These are phyloP conservation scores for Flaveria trinervia DNA, from an alignment of 129 eudicot genomes.

Conservation along the genomic window DNA sequence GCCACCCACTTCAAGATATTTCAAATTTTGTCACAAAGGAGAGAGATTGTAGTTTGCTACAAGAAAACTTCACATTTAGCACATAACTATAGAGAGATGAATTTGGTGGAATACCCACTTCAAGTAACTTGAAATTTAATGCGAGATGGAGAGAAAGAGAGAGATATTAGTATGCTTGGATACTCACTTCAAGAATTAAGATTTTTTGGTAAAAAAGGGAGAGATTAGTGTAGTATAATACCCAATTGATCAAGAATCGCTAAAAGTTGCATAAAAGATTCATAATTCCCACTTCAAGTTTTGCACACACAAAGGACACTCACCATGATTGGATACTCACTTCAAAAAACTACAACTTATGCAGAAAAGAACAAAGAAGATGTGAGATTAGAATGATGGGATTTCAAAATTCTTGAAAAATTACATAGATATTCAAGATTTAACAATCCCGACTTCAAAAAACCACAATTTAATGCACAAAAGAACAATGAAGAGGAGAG, in stretches of 20 bases:
- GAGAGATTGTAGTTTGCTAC: conserved; percentile 13
- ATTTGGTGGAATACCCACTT: neutral
- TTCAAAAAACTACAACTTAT: conserved; percentile 20
- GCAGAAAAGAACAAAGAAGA: neutral
- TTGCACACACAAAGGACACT: neutral
- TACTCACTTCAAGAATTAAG: conserved; percentile 8
- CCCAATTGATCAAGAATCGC: conserved; percentile 12
- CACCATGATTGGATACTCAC: conserved; percentile 20
- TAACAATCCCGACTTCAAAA: conserved; percentile 13
- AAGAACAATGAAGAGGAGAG: neutral
- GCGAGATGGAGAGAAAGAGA: neutral
- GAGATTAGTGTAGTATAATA: neutral
- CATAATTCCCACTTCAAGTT: conserved; percentile 18
- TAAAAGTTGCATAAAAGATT: conserved; percentile 2
- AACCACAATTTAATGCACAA: conserved; percentile 2
- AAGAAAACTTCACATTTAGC: conserved; percentile 29
- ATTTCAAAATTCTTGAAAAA: conserved; percentile 25
- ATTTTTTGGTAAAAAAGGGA: neutral
- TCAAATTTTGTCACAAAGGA: neutral
- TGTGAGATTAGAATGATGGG: neutral
- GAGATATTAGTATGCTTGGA: neutral
- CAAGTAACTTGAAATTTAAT: neutral
- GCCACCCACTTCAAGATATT: conserved; percentile 1
- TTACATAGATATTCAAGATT: conserved; percentile 13
- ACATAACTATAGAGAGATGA: conserved; percentile 17